A percentile compares a stretch with the other conserved stretches of the same genome.
These are phyloP conservation scores for Xylariaceae sp. DNA, from an alignment of 2,329 filamentous ascomycete genomes.

Conservation along the genomic window DNA sequence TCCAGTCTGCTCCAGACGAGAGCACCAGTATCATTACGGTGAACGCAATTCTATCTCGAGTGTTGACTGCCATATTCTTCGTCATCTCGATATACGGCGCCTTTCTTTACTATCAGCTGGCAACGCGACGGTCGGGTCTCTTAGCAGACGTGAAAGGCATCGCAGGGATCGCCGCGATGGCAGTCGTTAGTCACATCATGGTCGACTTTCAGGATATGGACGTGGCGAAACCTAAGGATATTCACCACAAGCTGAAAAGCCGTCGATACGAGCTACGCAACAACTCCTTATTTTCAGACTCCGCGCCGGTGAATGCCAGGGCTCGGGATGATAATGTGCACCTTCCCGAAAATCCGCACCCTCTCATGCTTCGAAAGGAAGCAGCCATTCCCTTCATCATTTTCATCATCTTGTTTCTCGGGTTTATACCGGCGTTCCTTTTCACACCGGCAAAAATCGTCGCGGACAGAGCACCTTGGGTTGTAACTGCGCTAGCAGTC, in stretches of 20 bases:
- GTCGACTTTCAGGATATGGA: conserved; percentile 74
- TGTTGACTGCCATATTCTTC: conserved; percentile 55
- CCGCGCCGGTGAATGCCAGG: conserved; percentile 39
- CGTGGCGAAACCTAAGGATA: conserved; percentile 61
- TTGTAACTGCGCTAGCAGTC: conserved; percentile 64
- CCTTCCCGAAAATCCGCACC: conserved; percentile 61
- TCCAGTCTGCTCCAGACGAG: conserved; percentile 50
- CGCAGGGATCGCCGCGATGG: conserved; percentile 72
- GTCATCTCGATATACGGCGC: conserved; percentile 58
- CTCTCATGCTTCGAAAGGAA: conserved; percentile 62
- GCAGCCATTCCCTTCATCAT: conserved; percentile 61
- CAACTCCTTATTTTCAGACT: conserved; percentile 64
- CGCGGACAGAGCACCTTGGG: conserved; percentile 62
- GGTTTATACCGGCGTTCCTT: conserved; percentile 59
- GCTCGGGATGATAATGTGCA: conserved; percentile 48
- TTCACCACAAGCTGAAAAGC: conserved; percentile 64
- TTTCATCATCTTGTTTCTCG: conserved; percentile 54
- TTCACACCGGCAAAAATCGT: conserved; percentile 55
- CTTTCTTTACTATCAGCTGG: conserved; percentile 59
- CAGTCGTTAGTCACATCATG: conserved; percentile 68
- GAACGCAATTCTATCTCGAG: conserved; percentile 57
- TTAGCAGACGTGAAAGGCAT: conserved; percentile 69
- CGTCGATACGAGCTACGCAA: conserved; percentile 69
- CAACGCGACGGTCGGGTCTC: conserved; percentile 62
- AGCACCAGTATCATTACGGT: conserved; percentile 50